Evolutionary conservation across 805 yeast species (phyloP).

Genomic region (Ogataea glucozyma): DNA sequence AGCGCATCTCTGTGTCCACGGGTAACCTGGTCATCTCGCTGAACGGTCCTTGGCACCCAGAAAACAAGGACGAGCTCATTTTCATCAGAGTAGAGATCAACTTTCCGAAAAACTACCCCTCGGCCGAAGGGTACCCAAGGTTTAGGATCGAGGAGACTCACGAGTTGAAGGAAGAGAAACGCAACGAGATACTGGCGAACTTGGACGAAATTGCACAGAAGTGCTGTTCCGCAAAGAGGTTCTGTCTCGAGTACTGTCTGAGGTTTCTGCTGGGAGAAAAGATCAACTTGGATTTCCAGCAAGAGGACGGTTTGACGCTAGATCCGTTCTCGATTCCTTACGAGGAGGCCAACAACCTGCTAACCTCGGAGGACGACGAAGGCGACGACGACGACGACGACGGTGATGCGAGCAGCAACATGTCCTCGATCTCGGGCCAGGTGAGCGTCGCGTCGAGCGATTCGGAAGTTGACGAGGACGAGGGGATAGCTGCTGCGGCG

Average conservation of each 20-base stretch:
- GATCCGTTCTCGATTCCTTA: conserved; percentile 35
- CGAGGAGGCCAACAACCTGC: conserved; percentile 28
- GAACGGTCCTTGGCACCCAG: conserved; percentile 71
- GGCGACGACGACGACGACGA: conserved; percentile 9
- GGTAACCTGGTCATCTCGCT: conserved; percentile 78
- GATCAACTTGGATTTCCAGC: conserved; percentile 46
- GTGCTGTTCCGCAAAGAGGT: conserved; percentile 57
- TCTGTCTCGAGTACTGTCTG: conserved; percentile 79
- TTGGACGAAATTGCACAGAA: conserved; percentile 57
- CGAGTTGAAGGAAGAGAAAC: conserved; percentile 53
- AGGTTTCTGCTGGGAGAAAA: conserved; percentile 81
- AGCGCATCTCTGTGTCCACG: conserved; percentile 82
- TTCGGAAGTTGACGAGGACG: conserved; percentile 30
- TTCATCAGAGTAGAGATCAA: conserved; percentile 70
- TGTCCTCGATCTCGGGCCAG: conserved; percentile 17
- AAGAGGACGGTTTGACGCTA: conserved; percentile 28
- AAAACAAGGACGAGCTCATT: conserved; percentile 47
- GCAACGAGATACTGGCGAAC: conserved; percentile 50
- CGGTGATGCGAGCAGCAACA: conserved; percentile 24
- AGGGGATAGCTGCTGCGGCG: conserved; percentile 19
- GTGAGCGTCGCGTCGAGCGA: conserved; percentile 21
- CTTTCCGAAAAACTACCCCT: conserved; percentile 77
- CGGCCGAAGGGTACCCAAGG: conserved; percentile 44
- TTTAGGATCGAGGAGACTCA: conserved; percentile 79
- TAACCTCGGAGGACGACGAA: conserved; percentile 11